phyloP scores from a whole-genome alignment of 208 protist species.

The Trypanosoma brucei region DNA sequence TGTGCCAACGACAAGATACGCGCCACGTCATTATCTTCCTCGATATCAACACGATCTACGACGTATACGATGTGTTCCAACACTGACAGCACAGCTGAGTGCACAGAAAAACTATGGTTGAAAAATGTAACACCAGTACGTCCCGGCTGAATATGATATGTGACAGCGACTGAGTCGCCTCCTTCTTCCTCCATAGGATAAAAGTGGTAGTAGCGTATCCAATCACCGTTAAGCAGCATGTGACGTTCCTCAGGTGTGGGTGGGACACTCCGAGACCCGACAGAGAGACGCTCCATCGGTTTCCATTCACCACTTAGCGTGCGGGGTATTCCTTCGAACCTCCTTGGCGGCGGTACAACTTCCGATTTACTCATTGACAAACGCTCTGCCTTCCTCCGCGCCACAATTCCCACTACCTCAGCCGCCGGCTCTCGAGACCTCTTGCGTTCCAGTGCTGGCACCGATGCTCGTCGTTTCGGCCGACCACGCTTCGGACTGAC shows the following conservation, averaged over 20 bases:
- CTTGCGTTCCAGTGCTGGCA: no score
- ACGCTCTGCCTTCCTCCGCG: neutral
- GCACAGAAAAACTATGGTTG: constrained; percentile 59
- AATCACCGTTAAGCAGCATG: constrained; percentile 66
- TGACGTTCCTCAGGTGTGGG: constrained; percentile 82
- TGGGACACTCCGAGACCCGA: constrained; percentile 21
- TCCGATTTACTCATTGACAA: neutral
- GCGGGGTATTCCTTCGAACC: constrained; percentile 32
- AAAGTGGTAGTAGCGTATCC: constrained; percentile 83
- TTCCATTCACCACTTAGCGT: constrained; percentile 64
- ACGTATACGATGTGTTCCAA: constrained; percentile 78
- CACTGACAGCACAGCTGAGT: constrained; percentile 80
- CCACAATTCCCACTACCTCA: no score
- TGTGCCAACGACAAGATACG: constrained; percentile 41
- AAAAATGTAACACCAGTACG: constrained; percentile 82
- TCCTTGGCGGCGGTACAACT: constrained; percentile 1
- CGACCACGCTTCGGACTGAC: no score
- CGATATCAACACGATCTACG: constrained; percentile 59
- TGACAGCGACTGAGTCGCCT: constrained; percentile 59
- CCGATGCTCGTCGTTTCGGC: no score
- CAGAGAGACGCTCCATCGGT: constrained; percentile 66
- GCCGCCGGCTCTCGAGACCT: no score
- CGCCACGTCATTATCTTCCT: constrained; percentile 41
- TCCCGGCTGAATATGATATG: constrained; percentile 81
- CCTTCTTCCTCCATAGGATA: constrained; percentile 40